Base-by-base conservation (phyloP, 1,284 basidiomycete genomes). In the Papiliotrema fonsecae region DNA sequence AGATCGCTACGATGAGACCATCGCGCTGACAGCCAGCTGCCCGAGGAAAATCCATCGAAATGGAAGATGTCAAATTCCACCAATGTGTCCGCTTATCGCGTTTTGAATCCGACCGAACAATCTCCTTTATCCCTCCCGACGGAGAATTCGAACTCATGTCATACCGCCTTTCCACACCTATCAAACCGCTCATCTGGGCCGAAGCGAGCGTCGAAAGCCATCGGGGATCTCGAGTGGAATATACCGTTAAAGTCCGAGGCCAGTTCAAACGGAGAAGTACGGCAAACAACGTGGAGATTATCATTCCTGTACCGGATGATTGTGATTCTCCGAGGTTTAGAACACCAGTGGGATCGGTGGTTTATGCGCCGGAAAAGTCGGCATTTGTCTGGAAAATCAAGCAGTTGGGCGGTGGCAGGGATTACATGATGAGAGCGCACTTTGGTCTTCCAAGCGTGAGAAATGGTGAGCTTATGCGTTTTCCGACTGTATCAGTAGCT, bases 11-110 rank as follows among this genome's bases (percentile, higher is more conserved):
- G 21, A 9, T 19, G 9, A 32, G 30, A 19, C 14, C 7, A 40
- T 40, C 7, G 13, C 22, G 39, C 50, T 48, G 26, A 46, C 35
- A 26, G 9, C 42, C 66, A 90, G 90, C 92, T 25, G 86, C 94
- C 2, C 82, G 94, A 19, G 96, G 96, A 6, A 98, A 98, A 74
- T 86, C 93, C 3, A 96, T 98, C 65, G 96, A 99, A 76, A 97
- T 99, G 89, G 96, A 99, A 73, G 96, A 98, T 68, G 91, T 97
- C 76, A 97, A 97, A 72, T 99, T 99, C 77, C 96, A 99, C 71
- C 96, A 99, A 78, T 99, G 96, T 69, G 96, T 98, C 14, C 88
- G 96, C n/a, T 80, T 99, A n/a, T 88, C 92, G 6, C 83, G 94
- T 14, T 99, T 99, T 70, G 96, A 99, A 67, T 97, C 97, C 74